These are phyloP conservation scores for Beauveria medogensis DNA, from an alignment of 2,329 filamentous ascomycete genomes.

Conservation along the genomic window DNA sequence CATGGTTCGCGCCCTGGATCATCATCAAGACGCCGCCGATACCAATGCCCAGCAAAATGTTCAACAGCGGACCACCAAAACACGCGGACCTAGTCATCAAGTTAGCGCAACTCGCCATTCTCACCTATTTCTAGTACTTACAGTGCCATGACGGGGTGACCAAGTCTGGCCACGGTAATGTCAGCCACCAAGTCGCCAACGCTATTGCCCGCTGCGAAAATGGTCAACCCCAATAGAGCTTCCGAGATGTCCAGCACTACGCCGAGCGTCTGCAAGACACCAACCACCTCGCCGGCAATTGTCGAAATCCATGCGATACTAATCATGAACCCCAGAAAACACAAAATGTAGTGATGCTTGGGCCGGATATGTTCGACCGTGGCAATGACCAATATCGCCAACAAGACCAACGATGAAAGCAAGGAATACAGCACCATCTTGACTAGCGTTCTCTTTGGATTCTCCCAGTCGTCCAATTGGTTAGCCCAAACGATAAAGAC, in stretches of 20 bases:
- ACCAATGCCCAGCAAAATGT: constrained; percentile 93
- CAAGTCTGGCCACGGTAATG: constrained; percentile 85
- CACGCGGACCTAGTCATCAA: constrained; percentile 59
- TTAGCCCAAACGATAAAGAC: constrained; percentile 69
- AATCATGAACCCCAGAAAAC: constrained; percentile 84
- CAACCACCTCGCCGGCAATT: constrained; percentile 91
- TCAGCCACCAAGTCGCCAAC: constrained; percentile 91
- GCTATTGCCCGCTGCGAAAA: constrained; percentile 95
- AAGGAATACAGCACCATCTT: constrained; percentile 56
- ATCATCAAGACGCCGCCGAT: constrained; percentile 85
- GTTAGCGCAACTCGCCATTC: neutral
- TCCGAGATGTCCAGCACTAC: constrained; percentile 90
- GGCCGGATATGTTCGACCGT: constrained; percentile 62
- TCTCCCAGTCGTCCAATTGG: constrained; percentile 48
- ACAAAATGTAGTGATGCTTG: constrained; percentile 68
- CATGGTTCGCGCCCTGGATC: constrained; percentile 57
- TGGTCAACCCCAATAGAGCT: constrained; percentile 85
- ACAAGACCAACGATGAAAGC: constrained; percentile 56
- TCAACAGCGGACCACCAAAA: constrained; percentile 97
- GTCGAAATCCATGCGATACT: constrained; percentile 94
- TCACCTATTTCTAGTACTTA: constrained; percentile 28
- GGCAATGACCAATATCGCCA: constrained; percentile 58
- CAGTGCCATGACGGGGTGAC: constrained; percentile 92
- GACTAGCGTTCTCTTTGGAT: constrained; percentile 43
- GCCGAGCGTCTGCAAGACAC: constrained; percentile 84